A percentile compares a stretch with the other conserved stretches of the same genome.
These are phyloP conservation scores for Pichia thaimueangensis DNA, from an alignment of 805 yeast genomes.

Conservation along the genomic window DNA sequence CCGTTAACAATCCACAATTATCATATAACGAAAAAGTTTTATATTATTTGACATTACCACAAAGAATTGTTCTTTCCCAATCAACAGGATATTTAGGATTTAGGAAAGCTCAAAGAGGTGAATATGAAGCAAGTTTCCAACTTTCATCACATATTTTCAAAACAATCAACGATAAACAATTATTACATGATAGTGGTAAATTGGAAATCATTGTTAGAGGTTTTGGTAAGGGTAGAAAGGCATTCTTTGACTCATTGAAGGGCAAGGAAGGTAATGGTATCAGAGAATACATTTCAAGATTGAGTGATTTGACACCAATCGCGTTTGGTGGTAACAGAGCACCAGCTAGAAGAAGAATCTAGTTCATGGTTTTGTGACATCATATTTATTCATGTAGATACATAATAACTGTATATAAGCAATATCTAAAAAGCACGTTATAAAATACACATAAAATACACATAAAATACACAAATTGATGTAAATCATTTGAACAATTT, in stretches of 20 bases:
- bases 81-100: conserved; percentile 87
- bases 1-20: conserved; percentile 47
- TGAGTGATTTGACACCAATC: conserved; percentile 74
- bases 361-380: neutral
- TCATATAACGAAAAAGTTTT: conserved; percentile 65
- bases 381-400: no score
- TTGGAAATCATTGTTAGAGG: conserved; percentile 75
- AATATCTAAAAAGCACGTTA: no score
- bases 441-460: no score
- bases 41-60: conserved; percentile 73
- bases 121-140: conserved; percentile 89
- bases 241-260: conserved; percentile 73
- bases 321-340: conserved; percentile 91
- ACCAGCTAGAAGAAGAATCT: conserved; percentile 70
- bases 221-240: conserved; percentile 86
- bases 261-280: conserved; percentile 82
- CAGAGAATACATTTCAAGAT: conserved; percentile 58
- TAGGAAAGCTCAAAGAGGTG: conserved; percentile 83
- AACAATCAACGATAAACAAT: conserved; percentile 50
- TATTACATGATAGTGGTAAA: conserved; percentile 35
- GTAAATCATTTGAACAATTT: no score
- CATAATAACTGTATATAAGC: no score
- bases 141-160: conserved; percentile 69
- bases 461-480: no score
- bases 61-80: conserved; percentile 59